Conservation (phyloP, 371 early-diverging fungal genomes). For the Entomophthora muscae region DNA sequence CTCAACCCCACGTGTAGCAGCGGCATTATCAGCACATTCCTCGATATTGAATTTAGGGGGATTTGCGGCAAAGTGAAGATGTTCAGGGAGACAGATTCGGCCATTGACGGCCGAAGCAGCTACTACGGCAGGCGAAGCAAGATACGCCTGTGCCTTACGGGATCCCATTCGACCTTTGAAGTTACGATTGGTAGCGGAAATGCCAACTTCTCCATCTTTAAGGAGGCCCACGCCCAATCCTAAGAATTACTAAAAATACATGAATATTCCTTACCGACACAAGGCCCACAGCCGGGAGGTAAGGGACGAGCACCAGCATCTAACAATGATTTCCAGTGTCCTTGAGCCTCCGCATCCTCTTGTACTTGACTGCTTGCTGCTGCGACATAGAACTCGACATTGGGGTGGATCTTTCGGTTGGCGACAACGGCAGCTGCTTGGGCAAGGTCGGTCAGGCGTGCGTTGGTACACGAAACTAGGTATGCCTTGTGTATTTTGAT, state of each 20-base stretch:
- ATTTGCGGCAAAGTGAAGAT: neutral
- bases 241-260: conserved; percentile 8
- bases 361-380: conserved; percentile 85
- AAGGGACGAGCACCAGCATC: conserved; percentile 78
- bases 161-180: conserved; percentile 97
- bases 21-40: too few species aligned
- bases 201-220: conserved; percentile 85
- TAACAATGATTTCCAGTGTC: conserved; percentile 74
- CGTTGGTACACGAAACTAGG: conserved; percentile 86
- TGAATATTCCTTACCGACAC: conserved; percentile 42
- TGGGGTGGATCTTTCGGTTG: conserved; percentile 49
- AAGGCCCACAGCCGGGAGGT: conserved; percentile 93
- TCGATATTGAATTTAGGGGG: neutral
- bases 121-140: conserved; percentile 85
- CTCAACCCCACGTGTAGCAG: neutral
- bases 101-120: conserved; percentile 78
- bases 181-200: conserved; percentile 93
- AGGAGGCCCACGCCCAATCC: conserved; percentile 75
- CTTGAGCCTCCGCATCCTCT: conserved; percentile 56
- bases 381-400: conserved; percentile 91
- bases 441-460: conserved; percentile 66
- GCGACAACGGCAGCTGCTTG: conserved; percentile 74
- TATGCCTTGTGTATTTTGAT: conserved; percentile 86
- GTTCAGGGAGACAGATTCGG: conserved; percentile 46
- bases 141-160: conserved; percentile 68